These are phyloP conservation scores for Thielaviopsis musarum DNA, from an alignment of 2,329 filamentous ascomycete genomes.

Conservation along the genomic window DNA sequence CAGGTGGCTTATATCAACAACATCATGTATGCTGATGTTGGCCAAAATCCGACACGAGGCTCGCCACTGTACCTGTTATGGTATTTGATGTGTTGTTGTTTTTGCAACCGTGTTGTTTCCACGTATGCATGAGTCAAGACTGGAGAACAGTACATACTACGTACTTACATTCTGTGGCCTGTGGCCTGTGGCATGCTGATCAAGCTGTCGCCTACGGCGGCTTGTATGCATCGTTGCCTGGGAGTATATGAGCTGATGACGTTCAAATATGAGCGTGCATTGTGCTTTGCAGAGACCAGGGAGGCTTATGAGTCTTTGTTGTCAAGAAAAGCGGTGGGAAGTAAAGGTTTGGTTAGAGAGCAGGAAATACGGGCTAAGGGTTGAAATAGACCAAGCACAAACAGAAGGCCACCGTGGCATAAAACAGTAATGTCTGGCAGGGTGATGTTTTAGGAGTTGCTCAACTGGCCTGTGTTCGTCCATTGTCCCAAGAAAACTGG, in stretches of 20 bases:
- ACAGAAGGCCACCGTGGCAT: background rate
- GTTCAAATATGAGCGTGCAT: too few relatives aligned
- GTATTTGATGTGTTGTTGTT: background rate
- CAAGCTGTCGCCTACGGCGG: too few relatives aligned
- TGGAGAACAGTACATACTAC: background rate
- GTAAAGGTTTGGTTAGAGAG: too few relatives aligned
- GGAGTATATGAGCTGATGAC: too few relatives aligned
- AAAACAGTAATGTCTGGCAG: background rate
- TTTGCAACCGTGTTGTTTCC: background rate
- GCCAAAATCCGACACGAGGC: background rate
- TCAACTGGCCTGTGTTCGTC: too few relatives aligned
- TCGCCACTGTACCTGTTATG: background rate
- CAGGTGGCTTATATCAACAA: background rate
- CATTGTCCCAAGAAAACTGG: too few relatives aligned
- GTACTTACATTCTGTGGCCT: background rate
- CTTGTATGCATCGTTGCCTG: too few relatives aligned
- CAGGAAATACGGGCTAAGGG: background rate
- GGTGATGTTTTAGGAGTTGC: background rate
- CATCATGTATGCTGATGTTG: background rate
- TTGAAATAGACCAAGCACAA: background rate
- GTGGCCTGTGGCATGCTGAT: background rate
- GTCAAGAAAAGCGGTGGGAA: too few relatives aligned
- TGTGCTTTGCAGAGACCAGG: too few relatives aligned
- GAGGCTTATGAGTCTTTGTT: background rate
- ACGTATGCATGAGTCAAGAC: background rate